These are phyloP conservation scores for Hanseniaspora opuntiae DNA, from an alignment of 805 yeast species.

Conservation along the genomic window DNA sequence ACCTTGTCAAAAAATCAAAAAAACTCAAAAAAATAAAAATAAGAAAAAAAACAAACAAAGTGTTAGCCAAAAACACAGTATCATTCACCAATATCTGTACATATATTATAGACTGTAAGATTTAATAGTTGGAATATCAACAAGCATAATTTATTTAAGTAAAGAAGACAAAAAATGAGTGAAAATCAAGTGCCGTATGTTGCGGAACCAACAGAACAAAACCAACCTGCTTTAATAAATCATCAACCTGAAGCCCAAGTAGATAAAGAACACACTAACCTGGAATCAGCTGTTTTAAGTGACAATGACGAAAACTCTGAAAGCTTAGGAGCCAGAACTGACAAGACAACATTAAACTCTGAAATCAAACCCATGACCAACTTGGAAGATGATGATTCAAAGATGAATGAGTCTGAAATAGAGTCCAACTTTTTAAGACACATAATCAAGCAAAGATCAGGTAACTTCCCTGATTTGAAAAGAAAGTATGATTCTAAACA, in stretches of 20 bases:
- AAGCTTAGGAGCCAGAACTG: background rate
- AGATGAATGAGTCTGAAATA: constrained; percentile 14
- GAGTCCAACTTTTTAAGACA: constrained; percentile 19
- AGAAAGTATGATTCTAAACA: constrained; percentile 20
- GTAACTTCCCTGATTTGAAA: constrained; percentile 24
- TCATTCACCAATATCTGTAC: too few relatives aligned
- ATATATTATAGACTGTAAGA: too few relatives aligned
- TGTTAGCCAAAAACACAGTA: too few relatives aligned
- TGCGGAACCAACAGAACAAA: background rate
- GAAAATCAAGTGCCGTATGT: background rate
- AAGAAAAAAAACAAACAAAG: too few relatives aligned
- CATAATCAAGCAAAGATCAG: constrained; percentile 23
- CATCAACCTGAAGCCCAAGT: background rate
- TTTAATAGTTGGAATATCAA: too few relatives aligned
- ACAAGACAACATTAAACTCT: background rate
- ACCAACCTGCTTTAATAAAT: background rate
- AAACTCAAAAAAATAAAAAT: too few relatives aligned
- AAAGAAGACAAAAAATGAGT: background rate
- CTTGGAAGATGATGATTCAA: background rate
- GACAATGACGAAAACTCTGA: background rate
- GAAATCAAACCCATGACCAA: background rate
- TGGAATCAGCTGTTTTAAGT: background rate
- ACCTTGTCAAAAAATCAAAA: too few relatives aligned
- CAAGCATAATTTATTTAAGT: background rate
- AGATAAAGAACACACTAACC: background rate